Evolutionary conservation across 495 filamentous ascomycete species (phyloP).

Genomic region (Neurospora sp.): DNA sequence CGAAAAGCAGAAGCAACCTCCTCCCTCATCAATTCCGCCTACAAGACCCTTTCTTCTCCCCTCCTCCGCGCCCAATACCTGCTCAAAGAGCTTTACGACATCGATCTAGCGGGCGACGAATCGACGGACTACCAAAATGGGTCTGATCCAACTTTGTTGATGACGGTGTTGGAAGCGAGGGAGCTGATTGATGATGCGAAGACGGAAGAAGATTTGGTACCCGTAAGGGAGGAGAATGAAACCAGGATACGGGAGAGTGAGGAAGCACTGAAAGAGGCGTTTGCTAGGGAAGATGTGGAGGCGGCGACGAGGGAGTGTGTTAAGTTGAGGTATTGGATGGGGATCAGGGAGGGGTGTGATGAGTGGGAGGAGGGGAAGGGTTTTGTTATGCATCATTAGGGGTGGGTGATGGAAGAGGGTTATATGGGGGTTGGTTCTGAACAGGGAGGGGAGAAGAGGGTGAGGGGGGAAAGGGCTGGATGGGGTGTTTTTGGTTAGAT

Average conservation of each 20-base stretch:
- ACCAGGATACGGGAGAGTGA: constrained; percentile 36
- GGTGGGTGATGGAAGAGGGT: background rate
- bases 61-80: constrained; percentile 79
- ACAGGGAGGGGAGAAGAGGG: background rate
- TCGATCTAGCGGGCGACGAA: constrained; percentile 73
- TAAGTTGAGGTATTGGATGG: constrained; percentile 81
- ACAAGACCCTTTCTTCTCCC: constrained; percentile 68
- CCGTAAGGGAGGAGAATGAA: constrained; percentile 56
- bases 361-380: constrained; percentile 73
- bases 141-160: constrained; percentile 63
- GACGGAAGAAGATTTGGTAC: constrained; percentile 51
- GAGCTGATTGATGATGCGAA: constrained; percentile 75
- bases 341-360: constrained; percentile 69
- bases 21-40: constrained; percentile 78
- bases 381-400: constrained; percentile 54
- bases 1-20: constrained; percentile 57
- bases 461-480: background rate
- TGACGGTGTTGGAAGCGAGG: constrained; percentile 78
- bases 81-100: constrained; percentile 51
- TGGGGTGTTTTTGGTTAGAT: background rate
- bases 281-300: constrained; percentile 55
- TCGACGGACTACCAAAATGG: constrained; percentile 51
- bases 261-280: constrained; percentile 25
- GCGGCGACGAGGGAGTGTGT: constrained; percentile 61
- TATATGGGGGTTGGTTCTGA: background rate